phyloP scores from a whole-genome alignment of 2,329 filamentous ascomycete species.

The Cercospora janseana region DNA sequence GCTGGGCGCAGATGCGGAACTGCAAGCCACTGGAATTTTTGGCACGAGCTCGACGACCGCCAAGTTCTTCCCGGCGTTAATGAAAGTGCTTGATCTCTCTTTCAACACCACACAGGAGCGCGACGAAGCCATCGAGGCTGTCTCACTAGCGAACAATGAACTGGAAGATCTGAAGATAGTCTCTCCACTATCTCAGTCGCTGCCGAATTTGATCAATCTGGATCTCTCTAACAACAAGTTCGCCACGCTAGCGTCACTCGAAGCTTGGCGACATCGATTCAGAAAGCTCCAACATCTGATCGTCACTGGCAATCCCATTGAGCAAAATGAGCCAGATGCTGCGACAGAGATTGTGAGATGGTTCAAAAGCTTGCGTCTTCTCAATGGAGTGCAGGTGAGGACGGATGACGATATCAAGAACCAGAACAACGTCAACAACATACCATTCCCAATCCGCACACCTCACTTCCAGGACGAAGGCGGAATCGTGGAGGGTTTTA shows the following conservation, averaged over 20 bases:
- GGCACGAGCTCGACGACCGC: constrained; percentile 66
- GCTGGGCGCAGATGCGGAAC: constrained; percentile 68
- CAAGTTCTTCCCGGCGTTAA: constrained; percentile 89
- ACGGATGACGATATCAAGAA: constrained; percentile 67
- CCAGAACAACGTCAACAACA: constrained; percentile 52
- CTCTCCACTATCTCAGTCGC: constrained; percentile 70
- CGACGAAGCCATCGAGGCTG: constrained; percentile 73
- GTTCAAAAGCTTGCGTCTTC: constrained; percentile 75
- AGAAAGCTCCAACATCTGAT: constrained; percentile 76
- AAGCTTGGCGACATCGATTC: constrained; percentile 77
- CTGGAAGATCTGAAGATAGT: constrained; percentile 71
- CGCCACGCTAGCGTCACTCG: constrained; percentile 63
- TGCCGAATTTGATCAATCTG: constrained; percentile 83
- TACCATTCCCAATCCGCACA: constrained; percentile 60
- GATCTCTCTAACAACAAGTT: constrained; percentile 85
- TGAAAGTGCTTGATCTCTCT: constrained; percentile 76
- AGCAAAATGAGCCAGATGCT: constrained; percentile 51
- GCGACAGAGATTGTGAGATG: constrained; percentile 69
- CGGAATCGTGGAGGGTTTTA: constrained; percentile 71
- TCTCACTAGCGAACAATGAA: constrained; percentile 78
- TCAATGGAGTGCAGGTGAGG: constrained; percentile 74
- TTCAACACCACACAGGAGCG: constrained; percentile 73
- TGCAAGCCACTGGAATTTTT: constrained; percentile 75
- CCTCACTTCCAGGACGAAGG: constrained; percentile 72
- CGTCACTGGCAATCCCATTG: constrained; percentile 72